Base-by-base conservation (phyloP, 495 filamentous ascomycete species). In the Parachaetomium inaequale region DNA sequence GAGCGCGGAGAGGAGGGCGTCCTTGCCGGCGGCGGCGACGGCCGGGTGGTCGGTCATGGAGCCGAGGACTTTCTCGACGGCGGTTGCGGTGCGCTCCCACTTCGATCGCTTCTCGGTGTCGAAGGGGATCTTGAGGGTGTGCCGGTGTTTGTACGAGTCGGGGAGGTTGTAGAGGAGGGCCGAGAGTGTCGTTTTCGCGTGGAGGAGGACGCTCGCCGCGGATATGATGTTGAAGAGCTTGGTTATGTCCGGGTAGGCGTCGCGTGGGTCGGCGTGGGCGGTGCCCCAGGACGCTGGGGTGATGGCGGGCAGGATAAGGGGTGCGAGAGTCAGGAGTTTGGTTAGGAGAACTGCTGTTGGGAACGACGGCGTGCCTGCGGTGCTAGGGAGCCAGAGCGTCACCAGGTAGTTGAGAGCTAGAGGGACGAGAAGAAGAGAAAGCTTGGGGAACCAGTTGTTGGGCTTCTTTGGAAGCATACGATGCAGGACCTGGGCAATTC, bases 301-400 rank as follows among this genome's bases (percentile, higher is more conserved):
- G 17, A 82, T 66, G 26, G 68, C 64, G 5, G 75, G 76, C 12
- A 79, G 58, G 12, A 71, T 42, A 15, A 83, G 58, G 53, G 80
- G 81, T n/a, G 81, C 68, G 47, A 86, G 79, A 5, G 78, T 75
- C 19, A 83, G 72, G 8, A 75, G 66, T 45, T 79, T 81, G n/a
- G 76, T 72, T 2, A 77, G 59, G 5, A 76, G 61, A 3, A 78
- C 69, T 2, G 81, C 66, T 4, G 66, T 68, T 42, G 77, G 75
- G 63, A 87, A 86, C 0, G 70, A 68, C 6, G 69, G 62, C 11
- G 78, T 79, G 42, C 76, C 77, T 11, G 78, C 71, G 1, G 76
- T 74, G 21, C 66, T 75, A 0, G 85, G 85, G 4, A 84, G 72
- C 19, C 75, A 62, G 11, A 78, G 71, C 0, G 79, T 71, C 23